These are phyloP conservation scores for Cyclospora cayetanensis DNA, from an alignment of 169 alveolate genomes.

Conservation along the genomic window DNA sequence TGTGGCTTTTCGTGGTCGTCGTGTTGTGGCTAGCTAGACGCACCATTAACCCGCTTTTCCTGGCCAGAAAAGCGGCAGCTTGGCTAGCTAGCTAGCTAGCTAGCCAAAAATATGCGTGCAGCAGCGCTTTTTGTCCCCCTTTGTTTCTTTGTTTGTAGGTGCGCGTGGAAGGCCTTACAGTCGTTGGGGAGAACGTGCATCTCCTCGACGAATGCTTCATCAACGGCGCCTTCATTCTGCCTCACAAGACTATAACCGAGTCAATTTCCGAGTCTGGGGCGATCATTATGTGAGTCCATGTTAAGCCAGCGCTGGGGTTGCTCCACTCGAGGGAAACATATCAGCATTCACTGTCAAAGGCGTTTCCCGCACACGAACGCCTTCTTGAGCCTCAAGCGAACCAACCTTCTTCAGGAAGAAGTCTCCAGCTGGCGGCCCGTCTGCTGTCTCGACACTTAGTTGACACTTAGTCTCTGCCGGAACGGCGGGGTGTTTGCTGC, in stretches of 20 bases:
- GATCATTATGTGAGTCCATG: constrained; percentile 57
- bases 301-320: too few relatives aligned
- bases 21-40: too few relatives aligned
- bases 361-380: too few relatives aligned
- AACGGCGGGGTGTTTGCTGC: too few relatives aligned
- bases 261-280: constrained; percentile 77
- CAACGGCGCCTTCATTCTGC: constrained; percentile 90
- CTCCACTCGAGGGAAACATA: too few relatives aligned
- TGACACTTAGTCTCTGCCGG: too few relatives aligned
- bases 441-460: too few relatives aligned
- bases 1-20: not conserved
- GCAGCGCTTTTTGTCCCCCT: not conserved
- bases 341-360: too few relatives aligned
- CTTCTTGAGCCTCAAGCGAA: too few relatives aligned
- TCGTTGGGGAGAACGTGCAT: constrained; percentile 94
- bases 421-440: too few relatives aligned
- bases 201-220: constrained; percentile 90
- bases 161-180: constrained; percentile 94
- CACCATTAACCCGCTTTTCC: not conserved
- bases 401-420: too few relatives aligned
- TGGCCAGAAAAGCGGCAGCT: not conserved
- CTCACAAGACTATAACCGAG: constrained; percentile 86
- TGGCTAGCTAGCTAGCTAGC: not conserved
- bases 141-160: constrained; percentile 24
- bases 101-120: too few relatives aligned